Evolutionary conservation across 768 basidiomycete species (phyloP).

Genomic region (Leccinum barrowsii): DNA sequence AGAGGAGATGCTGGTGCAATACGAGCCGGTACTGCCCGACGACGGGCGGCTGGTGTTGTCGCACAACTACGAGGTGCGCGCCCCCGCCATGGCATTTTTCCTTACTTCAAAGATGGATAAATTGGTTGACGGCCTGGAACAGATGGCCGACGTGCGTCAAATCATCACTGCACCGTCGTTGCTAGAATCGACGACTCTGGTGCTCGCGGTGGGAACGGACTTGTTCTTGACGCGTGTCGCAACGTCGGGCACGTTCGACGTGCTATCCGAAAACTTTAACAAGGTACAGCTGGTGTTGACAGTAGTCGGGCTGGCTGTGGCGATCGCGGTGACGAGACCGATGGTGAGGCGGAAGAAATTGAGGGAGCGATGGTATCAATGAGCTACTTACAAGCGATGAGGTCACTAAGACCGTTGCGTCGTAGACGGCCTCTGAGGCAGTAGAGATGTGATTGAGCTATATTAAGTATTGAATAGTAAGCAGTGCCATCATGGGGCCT

Average conservation of each 20-base stretch:
- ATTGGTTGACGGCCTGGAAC: neutral
- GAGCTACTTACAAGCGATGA: neutral
- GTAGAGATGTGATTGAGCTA: neutral
- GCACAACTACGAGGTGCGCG: slow-evolving; percentile 49
- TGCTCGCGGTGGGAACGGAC: slow-evolving; percentile 86
- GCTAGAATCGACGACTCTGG: slow-evolving; percentile 87
- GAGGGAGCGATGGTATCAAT: slow-evolving; percentile 66
- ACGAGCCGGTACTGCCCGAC: slow-evolving; percentile 74
- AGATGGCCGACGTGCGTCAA: slow-evolving; percentile 67
- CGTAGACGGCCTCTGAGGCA: neutral
- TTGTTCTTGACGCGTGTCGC: slow-evolving; percentile 83
- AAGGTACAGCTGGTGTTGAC: slow-evolving; percentile 88
- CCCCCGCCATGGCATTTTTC: slow-evolving; percentile 21
- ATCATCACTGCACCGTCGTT: slow-evolving; percentile 80
- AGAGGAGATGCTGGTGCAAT: slow-evolving; percentile 84
- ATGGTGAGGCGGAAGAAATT: slow-evolving; percentile 71
- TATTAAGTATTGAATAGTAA: neutral
- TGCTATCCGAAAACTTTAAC: slow-evolving; percentile 89
- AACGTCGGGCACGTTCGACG: slow-evolving; percentile 89
- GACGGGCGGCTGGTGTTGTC: slow-evolving; percentile 60
- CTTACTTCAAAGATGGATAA: neutral
- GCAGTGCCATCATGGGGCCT: neutral
- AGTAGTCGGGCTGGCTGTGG: slow-evolving; percentile 62
- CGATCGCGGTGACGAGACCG: slow-evolving; percentile 78
- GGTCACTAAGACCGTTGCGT: neutral